These are phyloP conservation scores for Agarophyton chilense DNA, from an alignment of 23 red algal genomes.

Conservation along the genomic window DNA sequence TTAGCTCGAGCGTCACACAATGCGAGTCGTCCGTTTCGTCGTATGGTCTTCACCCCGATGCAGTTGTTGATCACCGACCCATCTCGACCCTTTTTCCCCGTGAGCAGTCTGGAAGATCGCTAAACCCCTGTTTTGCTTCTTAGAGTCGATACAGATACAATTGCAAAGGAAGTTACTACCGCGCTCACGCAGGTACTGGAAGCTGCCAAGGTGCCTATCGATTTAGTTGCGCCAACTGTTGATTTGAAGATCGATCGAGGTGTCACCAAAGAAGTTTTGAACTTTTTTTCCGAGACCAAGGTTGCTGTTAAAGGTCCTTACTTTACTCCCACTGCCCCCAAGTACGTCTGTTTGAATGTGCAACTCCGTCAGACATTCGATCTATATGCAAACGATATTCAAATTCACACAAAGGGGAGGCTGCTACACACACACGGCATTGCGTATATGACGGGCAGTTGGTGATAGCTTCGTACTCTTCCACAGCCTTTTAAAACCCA, in stretches of 20 bases:
- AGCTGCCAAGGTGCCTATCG: constrained; percentile 86
- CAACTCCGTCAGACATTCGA: constrained; percentile 80
- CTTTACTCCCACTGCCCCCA: constrained; percentile 67
- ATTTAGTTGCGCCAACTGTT: constrained; percentile 74
- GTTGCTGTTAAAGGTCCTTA: constrained; percentile 97
- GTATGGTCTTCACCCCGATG: background rate
- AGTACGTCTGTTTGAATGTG: constrained; percentile 82
- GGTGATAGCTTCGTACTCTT: no score
- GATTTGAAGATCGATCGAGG: constrained; percentile 66
- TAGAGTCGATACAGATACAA: constrained; percentile 84
- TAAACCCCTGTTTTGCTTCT: constrained; percentile 69
- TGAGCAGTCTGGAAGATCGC: constrained; percentile 13
- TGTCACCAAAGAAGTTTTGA: constrained; percentile 74
- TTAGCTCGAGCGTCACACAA: background rate
- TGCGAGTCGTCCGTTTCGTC: background rate
- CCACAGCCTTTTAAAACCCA: no score
- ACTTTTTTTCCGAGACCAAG: constrained; percentile 75
- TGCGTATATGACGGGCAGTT: no score
- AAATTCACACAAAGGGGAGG: no score
- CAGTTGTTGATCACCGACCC: constrained; percentile 37
- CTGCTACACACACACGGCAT: no score
- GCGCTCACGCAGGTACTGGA: constrained; percentile 77
- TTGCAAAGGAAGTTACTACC: constrained; percentile 78
- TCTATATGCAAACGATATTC: constrained; percentile 94
- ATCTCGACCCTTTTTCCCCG: constrained; percentile 45